Evolutionary conservation across 768 basidiomycete species (phyloP).

Genomic region (Lyophyllum shimeji): DNA sequence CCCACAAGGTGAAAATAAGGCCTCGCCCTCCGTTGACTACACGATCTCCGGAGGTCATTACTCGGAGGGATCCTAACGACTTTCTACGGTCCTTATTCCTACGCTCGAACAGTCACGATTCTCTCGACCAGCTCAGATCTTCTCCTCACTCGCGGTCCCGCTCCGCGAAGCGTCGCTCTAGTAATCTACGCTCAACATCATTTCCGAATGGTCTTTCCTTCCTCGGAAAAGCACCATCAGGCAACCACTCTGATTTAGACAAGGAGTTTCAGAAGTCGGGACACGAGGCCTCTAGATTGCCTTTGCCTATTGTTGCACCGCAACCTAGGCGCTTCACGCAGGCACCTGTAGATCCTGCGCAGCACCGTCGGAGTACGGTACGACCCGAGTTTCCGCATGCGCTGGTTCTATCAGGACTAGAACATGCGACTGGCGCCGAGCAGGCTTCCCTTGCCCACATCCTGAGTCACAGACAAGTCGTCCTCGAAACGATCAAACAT

Average conservation of each 20-base stretch:
- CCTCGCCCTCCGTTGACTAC: conserved; percentile 16
- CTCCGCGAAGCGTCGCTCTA: conserved; percentile 14
- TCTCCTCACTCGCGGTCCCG: conserved; percentile 10
- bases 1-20: conserved; percentile 56
- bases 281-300: neutral
- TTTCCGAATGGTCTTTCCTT: conserved; percentile 32
- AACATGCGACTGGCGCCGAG: conserved; percentile 50
- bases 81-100: conserved; percentile 25
- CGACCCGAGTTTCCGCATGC: conserved; percentile 49
- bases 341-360: conserved; percentile 35
- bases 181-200: conserved; percentile 33
- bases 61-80: conserved; percentile 8
- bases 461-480: conserved; percentile 49
- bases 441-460: conserved; percentile 59
- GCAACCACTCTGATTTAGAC: neutral
- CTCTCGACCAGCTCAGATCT: conserved; percentile 7
- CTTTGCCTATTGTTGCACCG: conserved; percentile 13
- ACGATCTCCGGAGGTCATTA: neutral
- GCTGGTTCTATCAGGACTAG: conserved; percentile 71
- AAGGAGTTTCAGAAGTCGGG: conserved; percentile 3
- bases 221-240: neutral
- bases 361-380: conserved; percentile 11
- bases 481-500: conserved; percentile 34
- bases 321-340: conserved; percentile 24
- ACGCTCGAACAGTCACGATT: conserved; percentile 5